Evolutionary conservation across 495 filamentous ascomycete genomes (phyloP).

Genomic region (Rhypophila decipiens): DNA sequence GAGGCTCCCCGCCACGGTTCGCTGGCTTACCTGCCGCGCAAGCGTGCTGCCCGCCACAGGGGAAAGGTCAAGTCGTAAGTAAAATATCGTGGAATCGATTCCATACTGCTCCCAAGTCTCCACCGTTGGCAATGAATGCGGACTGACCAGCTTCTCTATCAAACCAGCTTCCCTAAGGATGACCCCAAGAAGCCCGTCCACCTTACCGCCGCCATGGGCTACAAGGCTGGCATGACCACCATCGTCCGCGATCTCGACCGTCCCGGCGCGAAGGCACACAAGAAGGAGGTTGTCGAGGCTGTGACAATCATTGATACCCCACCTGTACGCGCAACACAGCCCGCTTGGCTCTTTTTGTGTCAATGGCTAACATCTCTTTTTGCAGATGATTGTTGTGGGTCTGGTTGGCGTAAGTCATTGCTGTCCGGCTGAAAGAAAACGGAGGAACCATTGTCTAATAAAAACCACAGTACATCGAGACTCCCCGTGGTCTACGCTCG

Average conservation of each 20-base stretch:
- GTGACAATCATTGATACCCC: slow-evolving; percentile 99
- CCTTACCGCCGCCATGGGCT: slow-evolving; percentile 96
- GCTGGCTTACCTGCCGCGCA: slow-evolving; percentile 92
- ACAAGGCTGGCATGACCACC: slow-evolving; percentile 99
- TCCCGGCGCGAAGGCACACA: slow-evolving; percentile 98
- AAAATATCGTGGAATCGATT: slow-evolving; percentile 5
- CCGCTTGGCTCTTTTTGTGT: slow-evolving; percentile 50
- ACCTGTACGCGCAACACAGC: slow-evolving; percentile 79
- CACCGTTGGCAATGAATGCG: no score
- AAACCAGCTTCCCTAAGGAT: slow-evolving; percentile 94
- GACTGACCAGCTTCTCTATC: slow-evolving; percentile 20
- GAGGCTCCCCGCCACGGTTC: slow-evolving; percentile 96
- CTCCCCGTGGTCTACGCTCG: slow-evolving; percentile 97
- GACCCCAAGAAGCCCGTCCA: slow-evolving; percentile 99
- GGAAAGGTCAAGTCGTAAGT: slow-evolving; percentile 97
- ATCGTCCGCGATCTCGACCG: slow-evolving; percentile 99
- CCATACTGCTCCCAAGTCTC: slow-evolving; percentile 3
- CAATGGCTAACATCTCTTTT: slow-evolving; percentile 58
- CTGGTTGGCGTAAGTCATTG: slow-evolving; percentile 66
- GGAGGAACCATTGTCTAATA: slow-evolving; percentile 15
- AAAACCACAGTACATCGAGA: slow-evolving; percentile 77
- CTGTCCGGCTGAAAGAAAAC: slow-evolving; percentile 22
- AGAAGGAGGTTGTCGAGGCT: slow-evolving; percentile 99
- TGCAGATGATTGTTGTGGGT: slow-evolving; percentile 96
- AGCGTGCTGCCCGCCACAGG: slow-evolving; percentile 92